phyloP scores from a whole-genome alignment of 1,139 yeast species.

The Geotrichum candidum region DNA sequence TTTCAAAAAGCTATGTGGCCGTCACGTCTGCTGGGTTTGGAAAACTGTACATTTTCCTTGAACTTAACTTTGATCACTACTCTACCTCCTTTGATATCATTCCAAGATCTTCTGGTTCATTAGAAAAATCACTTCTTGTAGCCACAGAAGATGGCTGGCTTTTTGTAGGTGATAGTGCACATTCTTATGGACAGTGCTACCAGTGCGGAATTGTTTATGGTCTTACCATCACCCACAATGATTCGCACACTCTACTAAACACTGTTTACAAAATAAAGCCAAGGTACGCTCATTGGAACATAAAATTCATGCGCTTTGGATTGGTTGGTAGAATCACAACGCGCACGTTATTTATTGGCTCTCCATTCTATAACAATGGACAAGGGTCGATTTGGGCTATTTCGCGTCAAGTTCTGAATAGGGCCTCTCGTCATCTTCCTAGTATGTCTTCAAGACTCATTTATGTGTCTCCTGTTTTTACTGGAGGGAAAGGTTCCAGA shows the following conservation, averaged over 20 bases:
- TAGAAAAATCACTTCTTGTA: conserved; percentile 24
- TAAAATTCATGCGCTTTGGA: conserved; percentile 35
- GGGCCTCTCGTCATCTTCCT: background rate
- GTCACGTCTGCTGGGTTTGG: conserved; percentile 25
- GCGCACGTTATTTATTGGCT: conserved; percentile 33
- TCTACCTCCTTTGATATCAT: conserved; percentile 26
- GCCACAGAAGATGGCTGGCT: conserved; percentile 25
- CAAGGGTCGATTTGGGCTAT: conserved; percentile 44
- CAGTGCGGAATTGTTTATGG: conserved; percentile 40
- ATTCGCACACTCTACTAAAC: conserved; percentile 18
- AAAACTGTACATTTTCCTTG: conserved; percentile 27
- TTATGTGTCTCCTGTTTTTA: conserved; percentile 12
- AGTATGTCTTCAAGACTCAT: background rate
- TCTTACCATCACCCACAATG: conserved; percentile 28
- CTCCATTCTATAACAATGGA: conserved; percentile 39
- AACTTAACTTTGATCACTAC: conserved; percentile 19
- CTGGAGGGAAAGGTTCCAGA: background rate
- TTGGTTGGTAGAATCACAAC: conserved; percentile 29
- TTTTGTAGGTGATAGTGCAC: conserved; percentile 27
- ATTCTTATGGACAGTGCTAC: conserved; percentile 23
- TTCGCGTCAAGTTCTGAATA: conserved; percentile 23
- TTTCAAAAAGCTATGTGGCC: background rate
- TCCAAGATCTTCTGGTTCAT: background rate
- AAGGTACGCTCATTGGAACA: conserved; percentile 12
- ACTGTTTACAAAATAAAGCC: conserved; percentile 17